Percentiles rank a stretch among this genome's conserved stretches.
phyloP scores from a whole-genome alignment of 768 basidiomycete species.

The Steccherinum ochraceum region DNA sequence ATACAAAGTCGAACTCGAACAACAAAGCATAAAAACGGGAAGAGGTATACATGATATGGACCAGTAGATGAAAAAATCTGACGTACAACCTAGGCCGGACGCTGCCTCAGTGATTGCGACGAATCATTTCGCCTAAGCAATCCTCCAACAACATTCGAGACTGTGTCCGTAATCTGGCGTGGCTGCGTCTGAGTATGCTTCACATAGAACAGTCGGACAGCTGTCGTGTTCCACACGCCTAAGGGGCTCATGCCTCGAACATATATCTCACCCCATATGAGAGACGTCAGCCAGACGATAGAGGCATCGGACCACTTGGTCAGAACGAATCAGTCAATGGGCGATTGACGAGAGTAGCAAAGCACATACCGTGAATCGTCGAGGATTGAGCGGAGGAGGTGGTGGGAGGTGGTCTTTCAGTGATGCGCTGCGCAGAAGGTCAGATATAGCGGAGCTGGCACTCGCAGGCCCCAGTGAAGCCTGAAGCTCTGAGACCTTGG shows the following conservation, averaged over 20 bases:
- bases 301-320: conserved; percentile 91
- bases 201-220: conserved; percentile 85
- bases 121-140: conserved; percentile 44
- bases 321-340: conserved; percentile 3
- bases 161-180: conserved; percentile 70
- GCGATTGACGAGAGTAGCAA: background rate
- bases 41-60: background rate
- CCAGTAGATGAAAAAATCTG: too few relatives aligned
- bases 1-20: too few relatives aligned
- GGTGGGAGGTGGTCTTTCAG: conserved; percentile 73
- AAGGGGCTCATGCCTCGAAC: conserved; percentile 80
- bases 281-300: conserved; percentile 84
- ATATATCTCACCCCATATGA: conserved; percentile 96
- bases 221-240: conserved; percentile 88
- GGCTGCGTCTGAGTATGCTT: conserved; percentile 72
- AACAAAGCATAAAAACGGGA: background rate
- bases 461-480: conserved; percentile 55
- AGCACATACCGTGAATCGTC: conserved; percentile 66
- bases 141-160: conserved; percentile 78
- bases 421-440: conserved; percentile 66
- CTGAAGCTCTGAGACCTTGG: conserved; percentile 80
- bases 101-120: conserved; percentile 20
- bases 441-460: conserved; percentile 62
- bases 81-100: conserved; percentile 3
- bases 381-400: conserved; percentile 53